phyloP scores from a whole-genome alignment of 192 early-diverging fungal genomes.

The Chytriomyces confervae region DNA sequence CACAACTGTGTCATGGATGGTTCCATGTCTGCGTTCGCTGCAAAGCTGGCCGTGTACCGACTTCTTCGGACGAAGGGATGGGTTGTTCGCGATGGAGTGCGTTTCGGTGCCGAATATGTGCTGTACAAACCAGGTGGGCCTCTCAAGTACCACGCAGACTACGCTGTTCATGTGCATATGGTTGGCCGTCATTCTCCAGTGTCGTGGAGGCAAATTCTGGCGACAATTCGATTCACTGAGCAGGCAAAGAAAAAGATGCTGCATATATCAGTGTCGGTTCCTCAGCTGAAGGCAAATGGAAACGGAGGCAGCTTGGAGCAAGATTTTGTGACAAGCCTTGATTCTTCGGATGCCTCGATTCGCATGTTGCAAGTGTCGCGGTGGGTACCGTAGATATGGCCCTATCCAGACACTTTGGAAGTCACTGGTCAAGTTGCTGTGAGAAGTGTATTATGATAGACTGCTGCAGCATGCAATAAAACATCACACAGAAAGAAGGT shows the following conservation, averaged over 20 bases:
- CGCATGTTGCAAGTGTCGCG: no score
- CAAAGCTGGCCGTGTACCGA: not conserved
- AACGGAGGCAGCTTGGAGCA: no score
- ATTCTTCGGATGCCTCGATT: no score
- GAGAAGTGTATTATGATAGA: no score
- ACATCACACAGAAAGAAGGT: no score
- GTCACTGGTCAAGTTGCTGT: no score
- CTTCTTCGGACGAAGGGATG: conserved; percentile 3
- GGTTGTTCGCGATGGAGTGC: conserved; percentile 16
- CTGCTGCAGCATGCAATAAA: no score
- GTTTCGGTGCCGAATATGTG: conserved; percentile 13
- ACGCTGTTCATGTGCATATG: not conserved
- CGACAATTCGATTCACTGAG: conserved; percentile 9
- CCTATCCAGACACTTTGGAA: no score
- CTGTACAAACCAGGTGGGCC: conserved; percentile 23
- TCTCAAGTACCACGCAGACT: conserved; percentile 12
- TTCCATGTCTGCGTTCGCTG: not conserved
- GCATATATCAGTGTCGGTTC: no score
- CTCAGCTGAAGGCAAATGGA: no score
- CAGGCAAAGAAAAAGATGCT: conserved; percentile 10
- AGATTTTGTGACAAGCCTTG: no score
- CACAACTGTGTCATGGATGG: not conserved
- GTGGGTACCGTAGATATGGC: no score
- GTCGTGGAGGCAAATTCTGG: not conserved
- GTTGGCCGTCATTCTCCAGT: not conserved